phyloP scores from a whole-genome alignment of 1,139 yeast species.

The Oligophagozyma castellii region DNA sequence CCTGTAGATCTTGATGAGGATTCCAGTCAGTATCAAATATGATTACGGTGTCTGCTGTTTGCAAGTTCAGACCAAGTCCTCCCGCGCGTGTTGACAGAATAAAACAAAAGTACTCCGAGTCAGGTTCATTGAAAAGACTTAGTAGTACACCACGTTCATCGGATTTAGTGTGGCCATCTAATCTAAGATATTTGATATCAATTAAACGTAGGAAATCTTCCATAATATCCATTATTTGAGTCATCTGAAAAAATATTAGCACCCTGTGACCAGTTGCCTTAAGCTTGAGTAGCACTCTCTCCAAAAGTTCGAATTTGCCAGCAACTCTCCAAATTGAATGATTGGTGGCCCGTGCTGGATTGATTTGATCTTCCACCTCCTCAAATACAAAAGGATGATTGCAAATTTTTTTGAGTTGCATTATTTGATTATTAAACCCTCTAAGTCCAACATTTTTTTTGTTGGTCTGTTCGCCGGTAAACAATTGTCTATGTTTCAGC shows the following conservation, averaged over 20 bases:
- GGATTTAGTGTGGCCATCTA: constrained; percentile 75
- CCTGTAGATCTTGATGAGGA: constrained; percentile 86
- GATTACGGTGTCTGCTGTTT: constrained; percentile 79
- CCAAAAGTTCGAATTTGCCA: constrained; percentile 70
- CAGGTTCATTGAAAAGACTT: constrained; percentile 56
- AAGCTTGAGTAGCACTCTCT: constrained; percentile 61
- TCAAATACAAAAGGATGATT: constrained; percentile 96
- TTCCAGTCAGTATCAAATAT: constrained; percentile 87
- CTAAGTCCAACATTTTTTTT: constrained; percentile 42
- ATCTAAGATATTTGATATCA: constrained; percentile 55
- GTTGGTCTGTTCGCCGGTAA: constrained; percentile 38
- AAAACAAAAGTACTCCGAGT: constrained; percentile 65
- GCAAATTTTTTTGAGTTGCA: constrained; percentile 94
- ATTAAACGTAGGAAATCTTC: constrained; percentile 62
- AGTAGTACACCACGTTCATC: constrained; percentile 66
- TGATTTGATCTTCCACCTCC: constrained; percentile 78
- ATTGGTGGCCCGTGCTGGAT: constrained; percentile 59
- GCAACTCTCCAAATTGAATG: constrained; percentile 56
- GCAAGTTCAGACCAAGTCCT: constrained; percentile 74
- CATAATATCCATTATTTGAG: constrained; percentile 82
- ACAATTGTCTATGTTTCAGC: constrained; percentile 56
- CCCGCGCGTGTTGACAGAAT: constrained; percentile 79
- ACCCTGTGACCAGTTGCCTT: constrained; percentile 68
- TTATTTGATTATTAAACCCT: constrained; percentile 80
- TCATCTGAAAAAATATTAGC: constrained; percentile 75